These are phyloP conservation scores for Pythium oligandrum DNA, from an alignment of 352 stramenopile species.

Conservation along the genomic window DNA sequence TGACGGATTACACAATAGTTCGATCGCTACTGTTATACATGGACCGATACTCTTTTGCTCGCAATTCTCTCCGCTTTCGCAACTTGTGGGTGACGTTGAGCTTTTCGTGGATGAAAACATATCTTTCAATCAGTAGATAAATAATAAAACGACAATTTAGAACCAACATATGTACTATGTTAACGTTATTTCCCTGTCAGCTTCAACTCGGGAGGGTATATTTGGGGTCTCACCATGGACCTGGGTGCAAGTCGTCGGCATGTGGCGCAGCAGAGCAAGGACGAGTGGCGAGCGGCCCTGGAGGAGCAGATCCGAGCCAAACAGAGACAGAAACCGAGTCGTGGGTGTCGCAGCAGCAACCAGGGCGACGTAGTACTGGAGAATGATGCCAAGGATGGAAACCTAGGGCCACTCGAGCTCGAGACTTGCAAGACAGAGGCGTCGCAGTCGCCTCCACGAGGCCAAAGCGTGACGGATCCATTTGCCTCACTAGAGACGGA, in stretches of 20 bases:
- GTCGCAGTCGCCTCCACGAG: not conserved
- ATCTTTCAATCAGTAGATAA: no score
- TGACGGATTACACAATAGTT: no score
- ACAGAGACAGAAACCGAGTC: constrained; percentile 10
- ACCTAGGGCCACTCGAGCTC: not conserved
- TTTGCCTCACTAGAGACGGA: not conserved
- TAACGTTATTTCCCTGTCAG: no score
- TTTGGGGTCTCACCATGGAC: no score
- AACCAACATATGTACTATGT: no score
- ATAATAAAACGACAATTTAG: no score
- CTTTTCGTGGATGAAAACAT: no score
- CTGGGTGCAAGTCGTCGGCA: constrained; percentile 13
- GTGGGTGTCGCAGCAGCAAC: not conserved
- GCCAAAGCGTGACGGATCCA: not conserved
- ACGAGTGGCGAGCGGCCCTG: constrained; percentile 32
- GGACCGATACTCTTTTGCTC: no score
- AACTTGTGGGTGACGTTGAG: no score
- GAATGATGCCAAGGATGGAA: not conserved
- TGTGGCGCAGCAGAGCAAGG: constrained; percentile 23
- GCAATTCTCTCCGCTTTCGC: no score
- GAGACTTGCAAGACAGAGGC: not conserved
- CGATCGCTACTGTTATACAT: no score
- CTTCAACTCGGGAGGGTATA: no score
- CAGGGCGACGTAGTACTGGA: not conserved
- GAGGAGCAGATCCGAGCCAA: constrained; percentile 34